Conservation (phyloP, 768 basidiomycete species). For the Lanmaoa rubissima region DNA sequence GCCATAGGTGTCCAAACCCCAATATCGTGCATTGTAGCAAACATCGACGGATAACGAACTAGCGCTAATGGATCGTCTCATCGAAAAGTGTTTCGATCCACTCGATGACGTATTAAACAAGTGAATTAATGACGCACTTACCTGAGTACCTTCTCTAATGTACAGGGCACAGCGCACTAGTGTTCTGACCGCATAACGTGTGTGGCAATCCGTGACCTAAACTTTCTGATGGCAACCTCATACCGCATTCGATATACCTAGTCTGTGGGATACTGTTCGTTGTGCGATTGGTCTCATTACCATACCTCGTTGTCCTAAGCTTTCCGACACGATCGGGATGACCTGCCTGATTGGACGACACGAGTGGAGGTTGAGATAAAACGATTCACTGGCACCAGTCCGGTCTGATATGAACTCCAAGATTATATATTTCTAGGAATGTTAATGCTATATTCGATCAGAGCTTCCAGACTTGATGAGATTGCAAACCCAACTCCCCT, state of each 20-base stretch:
- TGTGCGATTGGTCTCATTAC: no score
- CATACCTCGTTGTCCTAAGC: no score
- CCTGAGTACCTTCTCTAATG: no score
- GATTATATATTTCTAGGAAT: not conserved
- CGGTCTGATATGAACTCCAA: not conserved
- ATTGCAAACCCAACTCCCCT: constrained; percentile 58
- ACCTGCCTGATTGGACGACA: not conserved
- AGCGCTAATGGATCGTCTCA: not conserved
- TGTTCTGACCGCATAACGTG: no score
- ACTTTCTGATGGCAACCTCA: no score
- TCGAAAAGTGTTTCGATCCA: not conserved
- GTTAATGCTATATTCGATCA: constrained; percentile 24
- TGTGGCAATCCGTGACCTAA: no score
- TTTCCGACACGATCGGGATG: no score
- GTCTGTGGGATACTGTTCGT: no score
- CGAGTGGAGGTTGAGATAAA: no score
- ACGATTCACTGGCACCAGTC: not conserved
- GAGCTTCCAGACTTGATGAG: constrained; percentile 69
- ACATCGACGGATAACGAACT: not conserved
- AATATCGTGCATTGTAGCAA: not conserved
- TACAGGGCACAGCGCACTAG: no score
- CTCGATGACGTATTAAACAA: not conserved
- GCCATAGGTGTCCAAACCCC: not conserved
- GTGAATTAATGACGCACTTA: no score
- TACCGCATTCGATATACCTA: no score